Base-by-base conservation (phyloP, 2,329 filamentous ascomycete species). In the Pseudocercospora musae region DNA sequence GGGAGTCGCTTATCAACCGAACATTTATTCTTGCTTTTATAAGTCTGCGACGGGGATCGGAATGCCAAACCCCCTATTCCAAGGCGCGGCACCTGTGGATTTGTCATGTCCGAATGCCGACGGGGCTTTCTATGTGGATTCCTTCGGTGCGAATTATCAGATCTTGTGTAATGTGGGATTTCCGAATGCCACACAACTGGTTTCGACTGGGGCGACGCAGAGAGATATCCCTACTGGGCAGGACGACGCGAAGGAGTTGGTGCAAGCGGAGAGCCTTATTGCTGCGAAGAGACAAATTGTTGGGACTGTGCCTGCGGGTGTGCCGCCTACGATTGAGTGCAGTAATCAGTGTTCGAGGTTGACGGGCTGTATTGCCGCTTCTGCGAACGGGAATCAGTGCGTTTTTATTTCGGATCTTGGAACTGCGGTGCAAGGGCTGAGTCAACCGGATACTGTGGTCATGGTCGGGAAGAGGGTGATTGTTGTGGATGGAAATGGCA, bases 91-190 rank as follows among this genome's bases (percentile, higher is more conserved):
- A 9, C 59, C 66, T 0, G 59, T 68, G 11, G 67, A 72, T 42
- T 50, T 72, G 2, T 59, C 56, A 2, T 73, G 71, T 55, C 69
- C 70, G 1, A 60, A 60, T 20, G 71, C 63, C 2, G 66, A 72
- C 31, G 65, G 65, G 1, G 59, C 60, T 6, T 53, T 57, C 5
- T 69, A 69, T 50, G 55, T 70, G 15, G 71, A 73, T 62, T 53
- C 58, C 23, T 60, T 57, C 2, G 71, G 70, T 21, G 62, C 62
- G 9, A 62, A 65, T 8, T 73, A 73, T 59, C 63, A 72, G 52
- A 67, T 72, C 6, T 57, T 69, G 23, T 73, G 71, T 57, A 66
- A 71, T 40, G 60, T 65, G 7, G 67, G 60, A 8, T 72, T 68
- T 29, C 71, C 68, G 18, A 53, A 55, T 10, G 58, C 62, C 1